Evolutionary conservation across 108 stramenopile species (phyloP).

Genomic region (Stephanodiscus minutulus): DNA sequence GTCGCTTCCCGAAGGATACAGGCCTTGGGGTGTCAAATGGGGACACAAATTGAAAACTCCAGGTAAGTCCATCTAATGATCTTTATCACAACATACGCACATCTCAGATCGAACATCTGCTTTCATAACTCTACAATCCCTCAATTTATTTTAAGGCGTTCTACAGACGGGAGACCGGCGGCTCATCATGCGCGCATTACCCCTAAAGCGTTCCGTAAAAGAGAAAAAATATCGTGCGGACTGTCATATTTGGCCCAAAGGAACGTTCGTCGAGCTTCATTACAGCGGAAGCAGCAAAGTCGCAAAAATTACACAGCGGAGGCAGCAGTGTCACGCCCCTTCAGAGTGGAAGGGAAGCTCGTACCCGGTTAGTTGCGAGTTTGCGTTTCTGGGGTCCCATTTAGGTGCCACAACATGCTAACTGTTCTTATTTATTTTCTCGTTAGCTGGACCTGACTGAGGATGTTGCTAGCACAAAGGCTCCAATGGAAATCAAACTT

Average conservation of each 20-base stretch:
- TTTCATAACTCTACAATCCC: background rate
- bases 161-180: constrained; percentile 48
- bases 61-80: background rate
- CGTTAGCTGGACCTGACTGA: constrained; percentile 54
- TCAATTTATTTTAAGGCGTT: background rate
- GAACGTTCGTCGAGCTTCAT: constrained; percentile 60
- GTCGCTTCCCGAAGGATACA: background rate
- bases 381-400: background rate
- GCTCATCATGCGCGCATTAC: constrained; percentile 62
- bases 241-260: constrained; percentile 81
- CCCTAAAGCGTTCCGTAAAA: constrained; percentile 40
- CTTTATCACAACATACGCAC: background rate
- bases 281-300: constrained; percentile 1
- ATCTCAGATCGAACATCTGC: background rate
- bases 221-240: constrained; percentile 59
- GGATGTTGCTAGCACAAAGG: constrained; percentile 23
- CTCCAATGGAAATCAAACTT: constrained; percentile 27
- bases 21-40: constrained; percentile 43
- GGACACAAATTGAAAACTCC: constrained; percentile 9
- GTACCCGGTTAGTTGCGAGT: constrained; percentile 6
- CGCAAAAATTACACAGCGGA: constrained; percentile 56
- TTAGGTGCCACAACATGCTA: background rate
- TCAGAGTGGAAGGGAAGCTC: constrained; percentile 64
- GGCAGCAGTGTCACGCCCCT: constrained; percentile 66
- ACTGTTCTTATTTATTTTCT: background rate